Base-by-base conservation (phyloP, 2,329 filamentous ascomycete genomes). In the Aspergillus bombycis region DNA sequence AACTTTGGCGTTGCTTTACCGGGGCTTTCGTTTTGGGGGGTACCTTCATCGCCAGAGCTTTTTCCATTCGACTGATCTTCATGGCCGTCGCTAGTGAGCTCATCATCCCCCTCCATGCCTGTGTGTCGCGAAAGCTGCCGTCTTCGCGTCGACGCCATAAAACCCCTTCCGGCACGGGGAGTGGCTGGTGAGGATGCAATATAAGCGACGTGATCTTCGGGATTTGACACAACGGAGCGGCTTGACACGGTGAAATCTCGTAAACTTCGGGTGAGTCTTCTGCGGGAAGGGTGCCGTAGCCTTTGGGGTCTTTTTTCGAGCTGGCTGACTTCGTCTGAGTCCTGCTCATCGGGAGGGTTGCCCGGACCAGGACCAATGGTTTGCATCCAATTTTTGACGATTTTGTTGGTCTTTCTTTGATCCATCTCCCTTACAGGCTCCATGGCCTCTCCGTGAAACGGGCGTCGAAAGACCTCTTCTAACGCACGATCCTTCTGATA, bases 321-420 rank as follows among this genome's bases (percentile, higher is more conserved):
- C 52, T 81, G 81, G 68, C 88, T 86, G 2, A 89, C 79, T 12
- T 87, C 80, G 3, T 84, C 85, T 11, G 81, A 82, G 61, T 88
- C 84, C 69, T 89, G 84, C 70, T 90, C 88, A 64, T 85, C 80
- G 10, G 88, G 88, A 16, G 87, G 84, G 63, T 83, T 81, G 57
- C 81, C 81, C 8, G 82, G 84, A 46, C 85, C 84, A 36, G 75
- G 83, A 23, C 84, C 85, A 71, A 88, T 84, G 23, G 79, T 80
- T 64, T 93, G 91, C 91, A 97, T 97, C 94, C 94, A 97, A 69
- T 91, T 89, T 32, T 91, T 89, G 58, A 97, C 93, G 0, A 92
- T 91, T 63, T 89, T 93, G 67, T 91, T 90, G 1, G 90, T 92
- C 74, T 93, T 86, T 65, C 89, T 85, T 68, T 92, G 89, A 32